These are phyloP conservation scores for Xylariaceae sp. DNA, from an alignment of 2,329 filamentous ascomycete genomes.

Conservation along the genomic window DNA sequence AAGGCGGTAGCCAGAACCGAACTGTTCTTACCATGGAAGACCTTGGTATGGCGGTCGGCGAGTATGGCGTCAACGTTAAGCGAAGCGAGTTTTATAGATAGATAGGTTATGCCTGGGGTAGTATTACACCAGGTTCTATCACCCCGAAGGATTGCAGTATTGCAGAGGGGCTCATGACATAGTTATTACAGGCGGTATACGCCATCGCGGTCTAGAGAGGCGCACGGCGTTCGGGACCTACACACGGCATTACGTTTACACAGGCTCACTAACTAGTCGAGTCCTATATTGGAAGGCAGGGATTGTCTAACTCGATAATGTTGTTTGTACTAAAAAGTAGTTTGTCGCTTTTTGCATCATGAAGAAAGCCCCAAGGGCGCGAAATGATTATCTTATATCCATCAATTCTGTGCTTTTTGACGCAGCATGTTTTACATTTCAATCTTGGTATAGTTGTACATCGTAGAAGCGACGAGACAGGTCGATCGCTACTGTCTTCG, in stretches of 20 bases:
- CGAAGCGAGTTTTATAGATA: conserved; percentile 86
- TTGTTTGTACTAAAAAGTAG: conserved; percentile 5
- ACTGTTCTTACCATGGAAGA: conserved; percentile 99
- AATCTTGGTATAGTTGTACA: conserved; percentile 14
- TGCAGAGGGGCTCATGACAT: conserved; percentile 5
- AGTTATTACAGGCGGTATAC: background rate
- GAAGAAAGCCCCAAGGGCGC: background rate
- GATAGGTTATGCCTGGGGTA: background rate
- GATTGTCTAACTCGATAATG: background rate
- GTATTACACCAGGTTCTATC: background rate
- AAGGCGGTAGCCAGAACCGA: conserved; percentile 85
- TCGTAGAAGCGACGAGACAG: background rate
- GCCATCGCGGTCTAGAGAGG: conserved; percentile 16
- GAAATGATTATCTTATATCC: background rate
- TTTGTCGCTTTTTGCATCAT: background rate
- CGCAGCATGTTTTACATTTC: conserved; percentile 9
- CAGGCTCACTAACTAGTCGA: conserved; percentile 2
- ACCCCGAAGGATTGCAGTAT: background rate
- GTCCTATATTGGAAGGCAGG: background rate
- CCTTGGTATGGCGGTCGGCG: conserved; percentile 94
- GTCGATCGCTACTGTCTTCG: background rate
- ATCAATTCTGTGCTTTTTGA: background rate
- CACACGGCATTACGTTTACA: conserved; percentile 10
- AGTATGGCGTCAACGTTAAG: conserved; percentile 98
- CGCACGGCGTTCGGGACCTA: conserved; percentile 25